Base-by-base conservation (phyloP, 441 rosid species). In the Daphne laureola region DNA sequence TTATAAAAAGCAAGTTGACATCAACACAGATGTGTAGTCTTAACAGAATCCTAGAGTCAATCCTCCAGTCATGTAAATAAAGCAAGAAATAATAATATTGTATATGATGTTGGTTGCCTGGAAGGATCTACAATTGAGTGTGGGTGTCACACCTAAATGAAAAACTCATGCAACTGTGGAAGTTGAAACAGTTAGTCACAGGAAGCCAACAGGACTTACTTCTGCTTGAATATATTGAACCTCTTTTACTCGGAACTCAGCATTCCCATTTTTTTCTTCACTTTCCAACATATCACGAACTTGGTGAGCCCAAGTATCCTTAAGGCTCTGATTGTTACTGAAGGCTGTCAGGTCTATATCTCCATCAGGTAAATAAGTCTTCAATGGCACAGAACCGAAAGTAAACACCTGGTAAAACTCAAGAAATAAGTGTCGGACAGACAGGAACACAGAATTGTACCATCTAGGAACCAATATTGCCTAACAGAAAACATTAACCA, bases 331-430 rank as follows among this genome's bases (percentile, higher is more conserved):
- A 45, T 17, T 55, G 17, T 49, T 23, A 49, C 56, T 63, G 50
- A 63, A 55, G 49, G 51, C 50, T 27, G 56, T 55, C 18, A 63
- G 56, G 45, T 63, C 67, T 21, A 63, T 63, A 15, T 63, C 67
- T 25, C 67, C 67, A 43, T 63, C 67, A 0, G 61, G 67, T 18
- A 63, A 51, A 53, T 63, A 63, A 42, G 67, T 63, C 43, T 55
- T 50, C 17, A 63, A 46, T 17, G 67, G 67, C 16, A 63, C 61
- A 26, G 67, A 63, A 3, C 67, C 67, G 49, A 55, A 63, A 21
- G 61, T 51, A 40, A 49, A 43, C 18, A 55, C 67, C 67, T 63
- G 51, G 1, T 1, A 14, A 15, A 7, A 31, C 38, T 31, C 11
- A 9, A 31, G 9, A 31, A 0, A 31, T 31, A 31, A 31, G 11